Evolutionary conservation across 2,329 filamentous ascomycete species (phyloP).

Genomic region (Camillea tinctor): DNA sequence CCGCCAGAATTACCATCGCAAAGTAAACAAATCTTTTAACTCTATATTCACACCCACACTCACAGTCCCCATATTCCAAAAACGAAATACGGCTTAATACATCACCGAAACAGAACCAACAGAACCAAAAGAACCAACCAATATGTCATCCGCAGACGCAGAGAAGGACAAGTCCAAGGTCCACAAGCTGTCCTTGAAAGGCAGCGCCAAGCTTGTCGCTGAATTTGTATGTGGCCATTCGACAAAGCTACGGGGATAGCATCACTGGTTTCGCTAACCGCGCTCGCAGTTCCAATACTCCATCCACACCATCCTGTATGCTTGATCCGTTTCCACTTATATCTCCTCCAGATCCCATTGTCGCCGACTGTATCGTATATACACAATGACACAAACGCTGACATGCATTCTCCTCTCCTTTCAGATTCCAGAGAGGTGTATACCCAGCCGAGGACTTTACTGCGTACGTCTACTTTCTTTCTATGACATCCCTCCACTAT

Average conservation of each 20-base stretch:
- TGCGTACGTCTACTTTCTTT: constrained; percentile 59
- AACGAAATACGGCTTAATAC: background rate
- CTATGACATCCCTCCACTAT: background rate
- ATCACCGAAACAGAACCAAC: too few relatives aligned
- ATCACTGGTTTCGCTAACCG: constrained; percentile 9
- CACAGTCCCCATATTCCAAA: too few relatives aligned
- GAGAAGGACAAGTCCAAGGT: constrained; percentile 78
- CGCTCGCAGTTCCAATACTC: constrained; percentile 82
- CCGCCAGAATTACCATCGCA: constrained; percentile 23
- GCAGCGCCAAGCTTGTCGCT: constrained; percentile 80
- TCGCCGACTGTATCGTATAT: too few relatives aligned
- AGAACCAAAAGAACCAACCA: constrained; percentile 1
- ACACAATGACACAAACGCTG: background rate
- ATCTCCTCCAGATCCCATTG: background rate
- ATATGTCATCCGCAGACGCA: constrained; percentile 26
- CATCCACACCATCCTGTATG: constrained; percentile 92
- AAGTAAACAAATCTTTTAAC: constrained; percentile 31
- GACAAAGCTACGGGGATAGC: constrained; percentile 1
- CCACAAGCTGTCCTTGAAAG: constrained; percentile 90
- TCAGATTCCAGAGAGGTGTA: constrained; percentile 78
- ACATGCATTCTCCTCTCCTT: background rate
- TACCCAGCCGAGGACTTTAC: constrained; percentile 97
- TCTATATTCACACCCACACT: too few relatives aligned
- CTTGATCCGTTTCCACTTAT: background rate
- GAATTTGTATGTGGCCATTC: constrained; percentile 73